Evolutionary conservation across 768 basidiomycete species (phyloP).

Genomic region (Rubroboletus pulcherrimus): DNA sequence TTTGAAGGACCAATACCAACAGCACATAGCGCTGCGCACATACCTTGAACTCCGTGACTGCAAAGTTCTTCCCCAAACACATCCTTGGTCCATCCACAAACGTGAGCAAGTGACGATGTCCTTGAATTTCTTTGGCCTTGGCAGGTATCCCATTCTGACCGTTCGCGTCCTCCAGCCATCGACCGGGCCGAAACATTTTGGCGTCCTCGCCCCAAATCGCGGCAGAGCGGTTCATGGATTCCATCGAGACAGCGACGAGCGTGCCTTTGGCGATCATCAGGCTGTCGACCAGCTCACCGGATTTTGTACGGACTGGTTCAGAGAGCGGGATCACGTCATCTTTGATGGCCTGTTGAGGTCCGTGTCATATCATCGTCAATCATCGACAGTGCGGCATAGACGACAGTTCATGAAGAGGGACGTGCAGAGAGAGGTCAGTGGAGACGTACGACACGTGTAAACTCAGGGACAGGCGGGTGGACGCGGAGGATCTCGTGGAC

Average conservation of each 20-base stretch:
- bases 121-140: slow-evolving; percentile 40
- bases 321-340: slow-evolving; percentile 40
- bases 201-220: slow-evolving; percentile 60
- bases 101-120: slow-evolving; percentile 49
- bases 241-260: slow-evolving; percentile 39
- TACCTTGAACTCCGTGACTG: slow-evolving; percentile 36
- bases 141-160: slow-evolving; percentile 18
- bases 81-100: slow-evolving; percentile 48
- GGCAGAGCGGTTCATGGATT: slow-evolving; percentile 47
- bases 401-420: too few relatives aligned
- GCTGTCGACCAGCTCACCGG: slow-evolving; percentile 36
- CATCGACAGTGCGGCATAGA: not conserved
- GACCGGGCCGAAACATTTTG: slow-evolving; percentile 54
- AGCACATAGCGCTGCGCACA: not conserved
- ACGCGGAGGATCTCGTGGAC: slow-evolving; percentile 43
- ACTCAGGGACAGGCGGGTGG: slow-evolving; percentile 36
- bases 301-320: slow-evolving; percentile 37
- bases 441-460: slow-evolving; percentile 8
- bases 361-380: not conserved
- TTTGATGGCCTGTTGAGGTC: slow-evolving; percentile 34
- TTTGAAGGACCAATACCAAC: not conserved
- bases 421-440: too few relatives aligned
- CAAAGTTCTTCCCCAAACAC: slow-evolving; percentile 49
- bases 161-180: slow-evolving; percentile 47
- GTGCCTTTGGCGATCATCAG: slow-evolving; percentile 49